Evolutionary conservation across 164 flowering plant species (phyloP).

Genomic region (Chimonanthus praecox): DNA sequence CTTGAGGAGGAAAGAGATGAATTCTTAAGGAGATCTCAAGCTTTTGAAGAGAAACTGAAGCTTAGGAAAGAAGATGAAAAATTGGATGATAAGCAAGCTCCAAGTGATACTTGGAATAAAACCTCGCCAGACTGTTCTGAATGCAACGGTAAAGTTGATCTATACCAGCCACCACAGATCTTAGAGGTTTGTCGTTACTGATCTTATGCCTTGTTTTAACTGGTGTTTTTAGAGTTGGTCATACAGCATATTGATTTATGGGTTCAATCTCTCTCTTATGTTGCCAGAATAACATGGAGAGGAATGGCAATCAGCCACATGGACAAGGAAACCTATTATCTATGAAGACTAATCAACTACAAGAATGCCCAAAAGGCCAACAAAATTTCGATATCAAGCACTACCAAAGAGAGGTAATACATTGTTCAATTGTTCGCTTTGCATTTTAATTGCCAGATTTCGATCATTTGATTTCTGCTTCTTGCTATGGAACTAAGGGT

Average conservation of each 20-base stretch:
- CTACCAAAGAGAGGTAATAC: slow-evolving; percentile 13
- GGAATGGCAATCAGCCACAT: neutral
- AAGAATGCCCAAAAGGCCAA: slow-evolving; percentile 1
- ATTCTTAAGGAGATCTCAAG: slow-evolving; percentile 30
- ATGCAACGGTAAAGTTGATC: slow-evolving; percentile 1
- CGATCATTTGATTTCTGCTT: neutral
- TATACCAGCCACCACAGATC: neutral
- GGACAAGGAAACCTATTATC: slow-evolving; percentile 4
- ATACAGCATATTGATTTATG: neutral
- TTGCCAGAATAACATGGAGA: slow-evolving; percentile 11
- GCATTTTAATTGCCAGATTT: neutral
- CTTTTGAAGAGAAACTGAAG: slow-evolving; percentile 46
- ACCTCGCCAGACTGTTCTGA: slow-evolving; percentile 11
- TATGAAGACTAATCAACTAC: neutral
- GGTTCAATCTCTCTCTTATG: neutral
- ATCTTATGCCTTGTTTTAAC: neutral
- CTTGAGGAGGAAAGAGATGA: slow-evolving; percentile 57
- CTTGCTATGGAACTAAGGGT: neutral
- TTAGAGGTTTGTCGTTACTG: slow-evolving; percentile 23
- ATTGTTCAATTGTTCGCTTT: neutral
- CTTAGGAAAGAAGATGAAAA: slow-evolving; percentile 33
- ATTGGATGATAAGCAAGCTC: slow-evolving; percentile 3
- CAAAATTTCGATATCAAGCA: slow-evolving; percentile 3
- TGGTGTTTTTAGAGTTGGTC: neutral
- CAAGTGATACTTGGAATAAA: slow-evolving; percentile 14